phyloP scores from a whole-genome alignment of 139 green algal species.

The Chlorella sp. region DNA sequence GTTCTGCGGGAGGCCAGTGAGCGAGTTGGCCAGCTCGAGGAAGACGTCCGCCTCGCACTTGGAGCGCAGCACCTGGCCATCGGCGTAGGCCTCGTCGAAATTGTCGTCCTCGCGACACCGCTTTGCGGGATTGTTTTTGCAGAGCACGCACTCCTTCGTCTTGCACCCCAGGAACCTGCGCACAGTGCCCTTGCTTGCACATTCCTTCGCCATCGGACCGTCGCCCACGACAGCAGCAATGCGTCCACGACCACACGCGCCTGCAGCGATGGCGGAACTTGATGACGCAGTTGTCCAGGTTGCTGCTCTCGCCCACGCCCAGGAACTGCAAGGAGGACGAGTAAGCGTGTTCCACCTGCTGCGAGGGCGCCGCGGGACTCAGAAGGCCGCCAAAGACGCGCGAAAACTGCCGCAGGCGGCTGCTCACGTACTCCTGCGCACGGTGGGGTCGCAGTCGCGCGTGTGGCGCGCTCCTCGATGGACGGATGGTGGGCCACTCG shows the following conservation, averaged over 20 bases:
- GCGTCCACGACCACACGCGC: slow-evolving; percentile 7
- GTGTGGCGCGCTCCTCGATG: too few relatives aligned
- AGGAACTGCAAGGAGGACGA: neutral
- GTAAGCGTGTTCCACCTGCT: neutral
- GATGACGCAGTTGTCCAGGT: neutral
- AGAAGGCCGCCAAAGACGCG: slow-evolving; percentile 27
- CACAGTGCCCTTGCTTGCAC: too few relatives aligned
- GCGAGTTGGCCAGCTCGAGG: slow-evolving; percentile 31
- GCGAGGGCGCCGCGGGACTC: neutral
- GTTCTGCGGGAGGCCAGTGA: slow-evolving; percentile 11
- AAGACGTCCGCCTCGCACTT: slow-evolving; percentile 45
- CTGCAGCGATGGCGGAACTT: slow-evolving; percentile 11
- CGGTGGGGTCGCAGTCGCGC: too few relatives aligned
- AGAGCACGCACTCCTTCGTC: slow-evolving; percentile 35
- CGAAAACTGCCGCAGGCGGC: slow-evolving; percentile 33
- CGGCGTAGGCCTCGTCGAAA: slow-evolving; percentile 36
- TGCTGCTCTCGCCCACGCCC: neutral
- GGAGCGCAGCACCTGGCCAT: slow-evolving; percentile 36
- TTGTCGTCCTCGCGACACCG: slow-evolving; percentile 36
- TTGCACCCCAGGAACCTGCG: slow-evolving; percentile 24
- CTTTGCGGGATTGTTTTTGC: slow-evolving; percentile 53
- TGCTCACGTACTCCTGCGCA: slow-evolving; percentile 33
- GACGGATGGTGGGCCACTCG: too few relatives aligned
- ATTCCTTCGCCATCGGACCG: too few relatives aligned
- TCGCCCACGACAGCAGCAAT: too few relatives aligned